A percentile compares a stretch with the other conserved stretches of the same genome.
These are phyloP conservation scores for Diplosphaera chodatii DNA, from an alignment of 139 green algal species.

Conservation along the genomic window DNA sequence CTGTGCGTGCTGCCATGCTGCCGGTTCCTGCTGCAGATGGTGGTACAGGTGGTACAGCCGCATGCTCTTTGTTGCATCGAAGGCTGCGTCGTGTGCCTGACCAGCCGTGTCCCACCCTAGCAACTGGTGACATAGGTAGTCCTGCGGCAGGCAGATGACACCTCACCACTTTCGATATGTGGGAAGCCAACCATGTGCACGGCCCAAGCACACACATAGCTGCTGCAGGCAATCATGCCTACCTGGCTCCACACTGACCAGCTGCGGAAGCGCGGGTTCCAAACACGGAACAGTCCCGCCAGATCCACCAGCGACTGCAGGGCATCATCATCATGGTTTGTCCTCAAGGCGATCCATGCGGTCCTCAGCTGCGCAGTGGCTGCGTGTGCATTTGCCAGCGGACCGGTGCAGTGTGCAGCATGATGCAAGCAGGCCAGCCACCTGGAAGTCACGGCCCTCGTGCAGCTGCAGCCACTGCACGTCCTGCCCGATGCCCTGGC, in stretches of 20 bases:
- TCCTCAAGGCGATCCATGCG: too few relatives aligned
- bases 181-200: too few relatives aligned
- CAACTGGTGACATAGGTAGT: constrained; percentile 73
- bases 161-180: too few relatives aligned
- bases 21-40: constrained; percentile 33
- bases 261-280: constrained; percentile 71
- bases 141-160: constrained; percentile 34
- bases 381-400: too few relatives aligned
- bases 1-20: constrained; percentile 40
- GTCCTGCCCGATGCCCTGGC: constrained; percentile 83
- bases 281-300: constrained; percentile 72
- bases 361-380: too few relatives aligned
- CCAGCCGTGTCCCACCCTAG: constrained; percentile 47
- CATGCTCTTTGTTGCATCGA: constrained; percentile 82
- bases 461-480: constrained; percentile 79
- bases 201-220: too few relatives aligned
- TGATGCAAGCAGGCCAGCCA: too few relatives aligned
- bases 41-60: constrained; percentile 76
- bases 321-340: too few relatives aligned
- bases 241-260: constrained; percentile 40
- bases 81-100: constrained; percentile 53
- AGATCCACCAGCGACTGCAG: constrained; percentile 61
- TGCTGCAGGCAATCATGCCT: too few relatives aligned
- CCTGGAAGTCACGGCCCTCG: constrained; percentile 80
- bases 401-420: too few relatives aligned